phyloP scores from a whole-genome alignment of 768 basidiomycete genomes.

The Russula sp. region DNA sequence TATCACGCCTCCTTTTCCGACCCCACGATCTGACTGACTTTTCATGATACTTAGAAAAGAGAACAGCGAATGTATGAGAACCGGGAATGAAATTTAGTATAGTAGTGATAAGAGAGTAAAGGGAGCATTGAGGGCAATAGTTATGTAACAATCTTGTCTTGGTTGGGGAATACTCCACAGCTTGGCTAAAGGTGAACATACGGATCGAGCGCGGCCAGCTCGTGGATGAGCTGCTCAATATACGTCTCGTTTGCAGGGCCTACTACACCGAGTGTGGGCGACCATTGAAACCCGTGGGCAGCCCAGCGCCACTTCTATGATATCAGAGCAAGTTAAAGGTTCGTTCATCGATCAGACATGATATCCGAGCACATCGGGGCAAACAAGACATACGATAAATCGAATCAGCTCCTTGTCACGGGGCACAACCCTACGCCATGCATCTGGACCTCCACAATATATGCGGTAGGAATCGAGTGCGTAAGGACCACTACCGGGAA shows the following conservation, averaged over 20 bases:
- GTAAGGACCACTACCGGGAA: constrained; percentile 61
- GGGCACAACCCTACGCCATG: constrained; percentile 60
- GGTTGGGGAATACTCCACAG: neutral
- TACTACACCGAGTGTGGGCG: constrained; percentile 37
- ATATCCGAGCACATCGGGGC: neutral
- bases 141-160: neutral
- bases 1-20: neutral
- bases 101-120: neutral
- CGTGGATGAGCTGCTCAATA: constrained; percentile 16
- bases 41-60: constrained; percentile 4
- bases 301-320: constrained; percentile 71
- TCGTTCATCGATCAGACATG: neutral
- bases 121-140: neutral
- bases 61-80: neutral
- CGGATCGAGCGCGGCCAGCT: constrained; percentile 15
- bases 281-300: constrained; percentile 45
- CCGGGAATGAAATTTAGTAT: neutral
- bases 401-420: constrained; percentile 61
- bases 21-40: constrained; percentile 2
- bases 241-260: constrained; percentile 22
- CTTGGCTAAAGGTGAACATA: neutral
- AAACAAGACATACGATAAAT: constrained; percentile 46
- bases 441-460: constrained; percentile 42
- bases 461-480: constrained; percentile 74
- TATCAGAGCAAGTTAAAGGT: neutral